Base-by-base conservation (phyloP, 176 grass and related monocot genomes). In the Triticum timopheevii region DNA sequence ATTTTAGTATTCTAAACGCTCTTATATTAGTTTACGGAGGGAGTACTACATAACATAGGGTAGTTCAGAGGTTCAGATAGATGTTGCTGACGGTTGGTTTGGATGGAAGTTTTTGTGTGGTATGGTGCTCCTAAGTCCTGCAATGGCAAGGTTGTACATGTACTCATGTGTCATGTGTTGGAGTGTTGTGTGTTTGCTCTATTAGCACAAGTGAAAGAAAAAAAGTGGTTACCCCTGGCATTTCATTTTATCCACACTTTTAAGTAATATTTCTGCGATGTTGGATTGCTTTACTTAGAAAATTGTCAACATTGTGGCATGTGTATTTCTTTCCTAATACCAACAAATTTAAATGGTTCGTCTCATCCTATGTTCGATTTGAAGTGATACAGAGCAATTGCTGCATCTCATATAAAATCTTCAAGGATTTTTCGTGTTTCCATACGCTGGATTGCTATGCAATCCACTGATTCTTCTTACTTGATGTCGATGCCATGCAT, bases 81-180 rank as follows among this genome's bases (percentile, higher is more conserved):
- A 65, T 63, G 40, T 58, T 66, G 40, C 65, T 83, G 80, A 80
- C 25, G 22, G 62, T 80, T n/a, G 5, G 22, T 73, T 50, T 79
- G 38, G 34, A 16, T 79, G 4, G 44, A 62, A 7, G 20, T 12
- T 62, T 49, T 17, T 15, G 19, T 84, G 22, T 19, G 31, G 28
- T 73, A 47, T 73, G 24, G 33, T 56, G 20, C 33, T 87, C 89
- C 84, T 83, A 87, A 87, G 89, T 74, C 80, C 84, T 84, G 72
- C 66, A 69, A 69, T 84, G 89, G 76, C 81, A 87, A 91, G 85
- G 28, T 30, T 30, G 28, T 30, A 30, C 28, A 30, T 30, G 40
- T 67, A 54, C 38, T 2, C 9, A 40, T 85, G 39, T 87, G 45
- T 20, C 80, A 20, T 47, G 12, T 65, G 71, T 82, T 78, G 20